Evolutionary conservation across 805 yeast species (phyloP), one percentile per base, ranked within the genome.

Genomic region (Kuraishia molischiana): DNA sequence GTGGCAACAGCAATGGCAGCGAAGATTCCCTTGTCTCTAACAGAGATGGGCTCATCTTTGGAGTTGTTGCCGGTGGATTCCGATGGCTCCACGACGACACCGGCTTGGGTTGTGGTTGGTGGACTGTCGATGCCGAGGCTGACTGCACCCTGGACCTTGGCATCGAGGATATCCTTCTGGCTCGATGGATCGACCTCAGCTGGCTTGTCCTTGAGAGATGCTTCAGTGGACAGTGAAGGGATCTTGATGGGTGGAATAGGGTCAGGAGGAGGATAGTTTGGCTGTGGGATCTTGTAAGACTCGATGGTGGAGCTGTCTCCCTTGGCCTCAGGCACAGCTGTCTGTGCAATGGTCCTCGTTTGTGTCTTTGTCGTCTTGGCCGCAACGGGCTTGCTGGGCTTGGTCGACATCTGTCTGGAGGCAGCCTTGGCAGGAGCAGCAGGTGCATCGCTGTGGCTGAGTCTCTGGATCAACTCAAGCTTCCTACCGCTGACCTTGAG

Each of bases 401-500:
- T 15, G 28, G 38, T 33, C 19, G 39, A 15, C 31, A 31, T 5
- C 18, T 22, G n/a, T 13, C 28, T 35, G 19, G 38, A 26, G 15
- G 19, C 28, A n/a, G n/a, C n/a, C 18, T 17, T 15, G 5, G 24
- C 35, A 3, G 30, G 15, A 11, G 19, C 22, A 4, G 19, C 28
- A 6, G 38, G 15, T 4, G 19, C 32, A 14, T 44, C 48, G 32
- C 14, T 17, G 26, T 44, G 44, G 6, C 47, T 36, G 32, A 61
- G 41, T 44, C 66, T 49, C 40, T 59, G 62, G 19, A 78, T 63
- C 19, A 79, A 56, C 22, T 79, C 85, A 8, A 67, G 54, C 49
- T 79, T 79, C 36, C 66, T 65, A 11, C 87, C 87, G n/a, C 74
- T 58, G 0, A 77, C 69, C 47, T 70, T 74, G 41, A 79, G 53